Conservation (phyloP, 768 basidiomycete genomes). For the Lanmaoa pseudosensibilis region DNA sequence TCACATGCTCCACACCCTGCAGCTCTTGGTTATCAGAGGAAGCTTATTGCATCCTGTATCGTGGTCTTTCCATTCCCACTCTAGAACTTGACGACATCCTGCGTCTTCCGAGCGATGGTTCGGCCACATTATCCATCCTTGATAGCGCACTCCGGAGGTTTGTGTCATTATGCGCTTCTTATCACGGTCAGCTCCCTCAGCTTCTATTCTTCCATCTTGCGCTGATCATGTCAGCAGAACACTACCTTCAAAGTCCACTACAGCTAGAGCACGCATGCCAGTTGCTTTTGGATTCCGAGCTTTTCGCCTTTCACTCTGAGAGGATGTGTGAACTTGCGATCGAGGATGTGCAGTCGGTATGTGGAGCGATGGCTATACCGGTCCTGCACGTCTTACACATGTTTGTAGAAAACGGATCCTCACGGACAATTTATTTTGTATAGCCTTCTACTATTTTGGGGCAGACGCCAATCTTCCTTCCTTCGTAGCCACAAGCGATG, state of each 20-base stretch:
- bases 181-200: conserved; percentile 66
- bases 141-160: conserved; percentile 80
- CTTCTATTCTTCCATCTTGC: not conserved
- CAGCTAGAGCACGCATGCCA: conserved; percentile 85
- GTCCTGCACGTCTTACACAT: conserved; percentile 5
- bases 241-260: conserved; percentile 78
- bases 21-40: conserved; percentile 6
- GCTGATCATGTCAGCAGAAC: conserved; percentile 47
- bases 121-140: conserved; percentile 66
- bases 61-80: not conserved
- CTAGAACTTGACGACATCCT: conserved; percentile 88
- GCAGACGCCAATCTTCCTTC: conserved; percentile 64
- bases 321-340: conserved; percentile 83
- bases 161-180: conserved; percentile 74
- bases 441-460: conserved; percentile 72
- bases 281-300: conserved; percentile 76
- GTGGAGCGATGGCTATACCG: conserved; percentile 21
- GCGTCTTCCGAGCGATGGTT: conserved; percentile 55
- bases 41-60: conserved; percentile 4
- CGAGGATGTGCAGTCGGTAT: conserved; percentile 65
- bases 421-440: conserved; percentile 80
- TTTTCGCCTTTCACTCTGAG: conserved; percentile 90
- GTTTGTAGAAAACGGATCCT: conserved; percentile 74
- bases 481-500: conserved; percentile 82
- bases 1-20: conserved; percentile 3